Conservation (phyloP, 2,329 filamentous ascomycete genomes). For the Microsporum audouinii region DNA sequence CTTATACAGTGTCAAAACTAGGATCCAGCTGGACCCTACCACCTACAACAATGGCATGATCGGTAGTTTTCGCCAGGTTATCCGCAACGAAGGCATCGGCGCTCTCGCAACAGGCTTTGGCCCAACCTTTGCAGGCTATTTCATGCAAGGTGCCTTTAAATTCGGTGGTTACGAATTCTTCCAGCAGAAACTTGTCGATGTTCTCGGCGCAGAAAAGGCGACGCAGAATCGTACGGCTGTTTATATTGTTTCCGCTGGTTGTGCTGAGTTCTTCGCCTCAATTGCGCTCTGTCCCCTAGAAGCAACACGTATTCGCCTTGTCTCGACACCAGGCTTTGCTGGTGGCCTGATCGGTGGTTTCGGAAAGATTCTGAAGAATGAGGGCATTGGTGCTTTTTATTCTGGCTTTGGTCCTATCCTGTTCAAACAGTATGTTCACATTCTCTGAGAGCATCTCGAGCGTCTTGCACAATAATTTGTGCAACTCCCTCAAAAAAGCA, state of each 20-base stretch:
- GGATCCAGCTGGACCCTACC: conserved; percentile 80
- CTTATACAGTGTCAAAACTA: conserved; percentile 71
- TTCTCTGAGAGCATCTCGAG: not conserved
- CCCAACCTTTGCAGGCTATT: conserved; percentile 80
- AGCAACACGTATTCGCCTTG: conserved; percentile 86
- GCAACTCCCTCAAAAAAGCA: not conserved
- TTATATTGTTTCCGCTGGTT: conserved; percentile 58
- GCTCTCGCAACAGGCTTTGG: conserved; percentile 77
- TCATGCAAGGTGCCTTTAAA: conserved; percentile 88
- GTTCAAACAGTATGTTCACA: conserved; percentile 59
- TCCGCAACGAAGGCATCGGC: conserved; percentile 71
- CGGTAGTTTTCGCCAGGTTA: conserved; percentile 76
- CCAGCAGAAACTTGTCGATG: conserved; percentile 81
- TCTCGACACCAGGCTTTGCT: conserved; percentile 77
- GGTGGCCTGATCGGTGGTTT: conserved; percentile 68
- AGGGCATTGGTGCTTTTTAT: conserved; percentile 81
- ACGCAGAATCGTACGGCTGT: conserved; percentile 68
- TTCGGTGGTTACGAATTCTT: conserved; percentile 94
- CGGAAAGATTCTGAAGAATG: conserved; percentile 68
- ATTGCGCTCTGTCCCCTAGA: conserved; percentile 76
- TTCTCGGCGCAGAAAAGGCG: conserved; percentile 65
- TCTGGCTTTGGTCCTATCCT: conserved; percentile 79
- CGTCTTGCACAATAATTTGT: no score
- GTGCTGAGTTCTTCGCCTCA: conserved; percentile 53
- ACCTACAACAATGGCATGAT: conserved; percentile 84